These are phyloP conservation scores for Cladosporium colombiae DNA, from an alignment of 2,329 filamentous ascomycete genomes.

Conservation along the genomic window DNA sequence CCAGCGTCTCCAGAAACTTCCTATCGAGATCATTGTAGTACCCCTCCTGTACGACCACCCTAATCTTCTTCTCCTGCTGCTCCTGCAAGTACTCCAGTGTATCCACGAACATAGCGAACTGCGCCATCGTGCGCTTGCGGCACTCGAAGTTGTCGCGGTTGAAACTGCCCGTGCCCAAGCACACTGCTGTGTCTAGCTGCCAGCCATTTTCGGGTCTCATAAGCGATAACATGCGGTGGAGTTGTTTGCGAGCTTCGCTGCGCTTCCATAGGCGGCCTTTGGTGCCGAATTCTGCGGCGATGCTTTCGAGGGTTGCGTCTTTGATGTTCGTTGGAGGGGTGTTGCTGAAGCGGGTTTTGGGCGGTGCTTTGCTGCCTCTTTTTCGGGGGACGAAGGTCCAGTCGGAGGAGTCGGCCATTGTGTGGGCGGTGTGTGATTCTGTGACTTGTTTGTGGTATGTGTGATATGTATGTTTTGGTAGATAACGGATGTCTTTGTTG, in stretches of 20 bases:
- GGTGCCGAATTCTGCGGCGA: slow-evolving; percentile 26
- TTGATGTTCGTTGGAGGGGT: neutral
- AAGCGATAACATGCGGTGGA: slow-evolving; percentile 25
- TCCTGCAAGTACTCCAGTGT: slow-evolving; percentile 24
- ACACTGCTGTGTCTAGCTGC: slow-evolving; percentile 32
- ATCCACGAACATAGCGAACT: slow-evolving; percentile 36
- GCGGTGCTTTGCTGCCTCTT: slow-evolving; percentile 2
- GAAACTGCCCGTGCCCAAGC: slow-evolving; percentile 35
- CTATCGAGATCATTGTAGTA: slow-evolving; percentile 32
- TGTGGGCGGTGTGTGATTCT: neutral
- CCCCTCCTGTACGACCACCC: slow-evolving; percentile 34
- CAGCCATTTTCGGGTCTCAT: slow-evolving; percentile 27
- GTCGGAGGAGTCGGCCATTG: slow-evolving; percentile 14
- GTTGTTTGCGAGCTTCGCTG: slow-evolving; percentile 27
- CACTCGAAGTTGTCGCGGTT: slow-evolving; percentile 34
- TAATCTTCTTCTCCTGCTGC: slow-evolving; percentile 8
- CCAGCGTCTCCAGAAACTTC: slow-evolving; percentile 29
- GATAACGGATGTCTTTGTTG: neutral
- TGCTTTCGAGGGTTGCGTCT: slow-evolving; percentile 25
- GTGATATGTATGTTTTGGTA: neutral
- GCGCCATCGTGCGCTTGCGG: slow-evolving; percentile 35
- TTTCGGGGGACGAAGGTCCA: slow-evolving; percentile 18
- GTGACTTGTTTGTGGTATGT: neutral
- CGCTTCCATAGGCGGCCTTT: slow-evolving; percentile 28
- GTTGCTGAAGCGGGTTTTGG: neutral